Conservation (phyloP, 768 basidiomycete genomes). For the Tricholoma hemisulphureum region DNA sequence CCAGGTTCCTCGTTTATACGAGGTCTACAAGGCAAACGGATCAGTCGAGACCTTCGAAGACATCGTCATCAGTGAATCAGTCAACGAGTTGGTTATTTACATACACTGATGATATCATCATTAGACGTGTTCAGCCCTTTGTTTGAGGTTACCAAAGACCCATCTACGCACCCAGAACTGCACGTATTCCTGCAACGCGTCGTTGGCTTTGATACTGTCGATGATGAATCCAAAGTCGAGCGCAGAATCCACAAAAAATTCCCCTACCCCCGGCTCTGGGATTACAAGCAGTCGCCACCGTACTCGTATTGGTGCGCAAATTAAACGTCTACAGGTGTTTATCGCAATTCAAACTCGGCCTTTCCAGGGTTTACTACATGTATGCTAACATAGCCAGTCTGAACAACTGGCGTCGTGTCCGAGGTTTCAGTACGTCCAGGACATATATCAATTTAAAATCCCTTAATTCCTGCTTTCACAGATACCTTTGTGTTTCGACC, state of each 20-base stretch:
- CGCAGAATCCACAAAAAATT: conserved; percentile 90
- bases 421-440: conserved; percentile 84
- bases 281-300: conserved; percentile 85
- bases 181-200: conserved; percentile 95
- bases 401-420: conserved; percentile 84
- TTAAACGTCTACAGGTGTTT: background rate
- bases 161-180: conserved; percentile 85
- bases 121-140: conserved; percentile 89
- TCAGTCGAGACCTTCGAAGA: conserved; percentile 86
- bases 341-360: background rate
- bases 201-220: conserved; percentile 96
- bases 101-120: background rate
- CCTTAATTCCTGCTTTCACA: conserved; percentile 29
- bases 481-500: conserved; percentile 97
- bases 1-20: conserved; percentile 91
- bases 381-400: conserved; percentile 94
- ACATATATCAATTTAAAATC: background rate
- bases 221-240: conserved; percentile 95
- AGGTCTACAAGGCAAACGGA: conserved; percentile 90
- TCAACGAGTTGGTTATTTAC: background rate
- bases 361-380: conserved; percentile 89
- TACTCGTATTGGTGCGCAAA: conserved; percentile 86
- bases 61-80: conserved; percentile 76
- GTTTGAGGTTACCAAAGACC: conserved; percentile 95
- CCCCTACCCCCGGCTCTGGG: conserved; percentile 89